Conservation (phyloP, 257 asterid species). For the Gentiana straminea region DNA sequence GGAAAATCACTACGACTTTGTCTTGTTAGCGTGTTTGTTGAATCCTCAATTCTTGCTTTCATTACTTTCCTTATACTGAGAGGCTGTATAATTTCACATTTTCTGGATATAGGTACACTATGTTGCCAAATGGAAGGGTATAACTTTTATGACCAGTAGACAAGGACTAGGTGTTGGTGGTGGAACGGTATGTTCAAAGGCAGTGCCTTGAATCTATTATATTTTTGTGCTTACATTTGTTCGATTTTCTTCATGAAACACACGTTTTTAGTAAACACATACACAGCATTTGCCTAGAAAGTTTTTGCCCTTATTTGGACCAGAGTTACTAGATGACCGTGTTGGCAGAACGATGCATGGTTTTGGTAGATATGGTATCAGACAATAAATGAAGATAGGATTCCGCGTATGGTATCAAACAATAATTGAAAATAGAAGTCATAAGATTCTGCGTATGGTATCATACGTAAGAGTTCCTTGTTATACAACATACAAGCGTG, state of each 20-base stretch:
- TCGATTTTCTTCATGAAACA: background rate
- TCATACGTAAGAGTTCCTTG: too few relatives aligned
- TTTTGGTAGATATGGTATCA: too few relatives aligned
- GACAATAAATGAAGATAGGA: too few relatives aligned
- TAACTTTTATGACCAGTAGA: slow-evolving; percentile 90
- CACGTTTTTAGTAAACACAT: background rate
- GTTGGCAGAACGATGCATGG: too few relatives aligned
- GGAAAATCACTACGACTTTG: background rate
- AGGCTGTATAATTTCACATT: background rate
- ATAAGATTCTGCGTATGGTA: too few relatives aligned
- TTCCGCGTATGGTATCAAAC: too few relatives aligned
- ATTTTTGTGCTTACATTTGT: background rate
- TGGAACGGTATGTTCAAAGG: slow-evolving; percentile 62
- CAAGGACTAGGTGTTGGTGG: slow-evolving; percentile 94
- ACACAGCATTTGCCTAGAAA: background rate
- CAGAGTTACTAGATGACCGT: background rate
- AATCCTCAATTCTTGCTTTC: background rate
- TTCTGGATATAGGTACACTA: slow-evolving; percentile 59
- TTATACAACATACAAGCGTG: too few relatives aligned
- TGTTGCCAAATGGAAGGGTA: slow-evolving; percentile 92
- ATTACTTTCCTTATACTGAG: background rate
- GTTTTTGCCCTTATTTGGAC: background rate
- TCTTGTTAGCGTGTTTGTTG: background rate
- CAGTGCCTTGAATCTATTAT: background rate
- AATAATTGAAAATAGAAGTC: too few relatives aligned